Percentiles rank a stretch among this genome's conserved stretches.
Conservation (phyloP, 2,329 filamentous ascomycete species). For the Bipolaris bicolor region DNA sequence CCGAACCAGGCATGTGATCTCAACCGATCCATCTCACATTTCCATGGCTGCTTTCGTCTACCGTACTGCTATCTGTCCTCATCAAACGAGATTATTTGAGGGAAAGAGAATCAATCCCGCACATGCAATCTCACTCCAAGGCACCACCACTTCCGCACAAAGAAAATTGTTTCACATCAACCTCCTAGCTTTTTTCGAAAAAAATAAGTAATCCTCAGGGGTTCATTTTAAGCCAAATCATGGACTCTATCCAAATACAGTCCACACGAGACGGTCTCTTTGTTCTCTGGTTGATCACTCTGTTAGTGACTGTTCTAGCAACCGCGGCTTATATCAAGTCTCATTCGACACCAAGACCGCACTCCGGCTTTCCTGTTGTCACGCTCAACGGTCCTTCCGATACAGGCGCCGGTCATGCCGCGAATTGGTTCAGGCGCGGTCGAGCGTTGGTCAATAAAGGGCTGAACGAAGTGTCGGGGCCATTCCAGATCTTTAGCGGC, state of each 20-base stretch:
- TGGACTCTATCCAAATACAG: background rate
- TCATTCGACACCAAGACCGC: conserved; percentile 1
- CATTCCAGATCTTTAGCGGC: conserved; percentile 3
- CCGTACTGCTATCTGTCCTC: conserved; percentile 1
- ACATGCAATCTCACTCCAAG: conserved; percentile 1
- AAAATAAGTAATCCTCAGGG: background rate
- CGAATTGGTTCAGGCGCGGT: conserved; percentile 5
- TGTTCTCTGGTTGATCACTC: background rate
- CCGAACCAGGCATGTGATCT: background rate
- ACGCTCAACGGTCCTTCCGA: conserved; percentile 2
- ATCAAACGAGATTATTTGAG: conserved; percentile 1
- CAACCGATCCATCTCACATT: background rate
- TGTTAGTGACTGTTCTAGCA: conserved; percentile 4
- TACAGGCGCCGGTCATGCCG: conserved; percentile 1
- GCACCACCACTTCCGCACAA: conserved; percentile 3
- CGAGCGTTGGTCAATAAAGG: conserved; percentile 4
- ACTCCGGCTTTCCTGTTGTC: conserved; percentile 5
- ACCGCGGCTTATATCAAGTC: conserved; percentile 3
- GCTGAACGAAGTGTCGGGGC: conserved; percentile 2
- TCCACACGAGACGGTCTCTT: conserved; percentile 1
- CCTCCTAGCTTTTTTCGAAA: background rate
- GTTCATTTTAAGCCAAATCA: background rate
- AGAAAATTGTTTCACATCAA: conserved; percentile 2
- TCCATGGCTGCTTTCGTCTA: conserved; percentile 1
- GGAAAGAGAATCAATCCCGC: background rate